phyloP scores from a whole-genome alignment of 441 rosid genomes.

The Mallotus repandus region DNA sequence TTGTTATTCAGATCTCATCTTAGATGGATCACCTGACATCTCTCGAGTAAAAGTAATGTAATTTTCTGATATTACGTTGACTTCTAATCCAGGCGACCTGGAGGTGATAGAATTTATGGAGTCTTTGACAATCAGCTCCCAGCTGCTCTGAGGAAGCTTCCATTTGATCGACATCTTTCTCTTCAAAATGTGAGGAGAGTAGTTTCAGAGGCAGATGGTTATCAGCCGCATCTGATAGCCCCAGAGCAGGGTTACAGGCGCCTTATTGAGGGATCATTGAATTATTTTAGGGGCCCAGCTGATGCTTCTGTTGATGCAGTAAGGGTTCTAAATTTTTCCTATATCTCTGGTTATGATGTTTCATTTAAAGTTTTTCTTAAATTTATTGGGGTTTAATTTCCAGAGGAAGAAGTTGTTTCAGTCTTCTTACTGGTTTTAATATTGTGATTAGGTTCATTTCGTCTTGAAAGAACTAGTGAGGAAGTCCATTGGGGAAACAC shows the following conservation, averaged over 20 bases:
- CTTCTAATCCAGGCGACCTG: constrained; percentile 68
- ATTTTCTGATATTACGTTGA: constrained; percentile 10
- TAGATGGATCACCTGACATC: not conserved
- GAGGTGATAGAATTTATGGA: constrained; percentile 95
- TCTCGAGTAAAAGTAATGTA: not conserved
- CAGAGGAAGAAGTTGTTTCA: not conserved
- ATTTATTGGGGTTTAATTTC: constrained; percentile 1
- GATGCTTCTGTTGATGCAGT: constrained; percentile 97
- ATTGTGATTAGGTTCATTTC: constrained; percentile 57
- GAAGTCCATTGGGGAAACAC: constrained; percentile 75
- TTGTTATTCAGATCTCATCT: not conserved
- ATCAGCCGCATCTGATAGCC: constrained; percentile 92
- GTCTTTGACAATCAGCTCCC: constrained; percentile 96
- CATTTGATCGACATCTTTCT: constrained; percentile 88
- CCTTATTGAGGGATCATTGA: constrained; percentile 66
- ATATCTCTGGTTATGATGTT: not conserved
- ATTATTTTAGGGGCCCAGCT: constrained; percentile 80
- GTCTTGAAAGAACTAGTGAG: constrained; percentile 81
- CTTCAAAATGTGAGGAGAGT: constrained; percentile 74
- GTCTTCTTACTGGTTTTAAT: constrained; percentile 8
- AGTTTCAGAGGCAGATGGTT: constrained; percentile 94
- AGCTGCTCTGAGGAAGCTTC: constrained; percentile 88
- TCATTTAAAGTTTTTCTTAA: not conserved
- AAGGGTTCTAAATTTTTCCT: constrained; percentile 28
- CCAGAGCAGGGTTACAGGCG: constrained; percentile 96